Percentiles rank a stretch among this genome's conserved stretches.
Conservation (phyloP, 2,329 filamentous ascomycete genomes). For the Cladosporium sp. region DNA sequence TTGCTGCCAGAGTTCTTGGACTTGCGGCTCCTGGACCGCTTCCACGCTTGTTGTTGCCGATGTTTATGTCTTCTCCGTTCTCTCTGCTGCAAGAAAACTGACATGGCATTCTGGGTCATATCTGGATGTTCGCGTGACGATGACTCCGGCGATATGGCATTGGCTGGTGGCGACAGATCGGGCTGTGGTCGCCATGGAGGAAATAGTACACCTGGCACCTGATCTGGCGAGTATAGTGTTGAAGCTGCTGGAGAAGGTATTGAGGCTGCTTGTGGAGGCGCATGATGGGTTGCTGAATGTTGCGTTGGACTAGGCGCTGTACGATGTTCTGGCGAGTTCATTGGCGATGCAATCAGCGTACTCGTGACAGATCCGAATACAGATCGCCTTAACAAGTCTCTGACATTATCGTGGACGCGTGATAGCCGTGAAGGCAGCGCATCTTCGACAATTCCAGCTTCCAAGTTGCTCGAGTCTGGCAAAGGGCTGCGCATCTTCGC, state of each 20-base stretch:
- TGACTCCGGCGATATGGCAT: constrained; percentile 28
- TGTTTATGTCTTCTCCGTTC: constrained; percentile 12
- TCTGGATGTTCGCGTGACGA: constrained; percentile 31
- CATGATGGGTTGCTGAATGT: not conserved
- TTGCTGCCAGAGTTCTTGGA: not conserved
- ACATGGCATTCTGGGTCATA: constrained; percentile 30
- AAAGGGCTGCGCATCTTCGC: constrained; percentile 16
- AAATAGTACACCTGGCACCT: constrained; percentile 23
- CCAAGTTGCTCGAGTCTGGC: constrained; percentile 24
- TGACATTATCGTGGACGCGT: constrained; percentile 37
- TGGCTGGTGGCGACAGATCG: constrained; percentile 19
- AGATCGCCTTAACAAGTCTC: constrained; percentile 34
- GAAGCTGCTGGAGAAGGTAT: constrained; percentile 15
- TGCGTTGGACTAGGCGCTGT: not conserved
- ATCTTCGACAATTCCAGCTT: constrained; percentile 38
- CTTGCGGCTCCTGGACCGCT: constrained; percentile 21
- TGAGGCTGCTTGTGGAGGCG: not conserved
- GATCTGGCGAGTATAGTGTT: not conserved
- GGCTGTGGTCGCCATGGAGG: constrained; percentile 27
- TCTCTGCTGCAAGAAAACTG: constrained; percentile 32
- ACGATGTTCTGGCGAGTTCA: not conserved
- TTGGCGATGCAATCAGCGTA: constrained; percentile 14
- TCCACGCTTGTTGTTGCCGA: constrained; percentile 27
- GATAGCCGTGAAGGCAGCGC: constrained; percentile 27
- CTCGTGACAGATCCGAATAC: constrained; percentile 26